Conservation (phyloP, 768 basidiomycete species). For the Pisolithus orientalis region DNA sequence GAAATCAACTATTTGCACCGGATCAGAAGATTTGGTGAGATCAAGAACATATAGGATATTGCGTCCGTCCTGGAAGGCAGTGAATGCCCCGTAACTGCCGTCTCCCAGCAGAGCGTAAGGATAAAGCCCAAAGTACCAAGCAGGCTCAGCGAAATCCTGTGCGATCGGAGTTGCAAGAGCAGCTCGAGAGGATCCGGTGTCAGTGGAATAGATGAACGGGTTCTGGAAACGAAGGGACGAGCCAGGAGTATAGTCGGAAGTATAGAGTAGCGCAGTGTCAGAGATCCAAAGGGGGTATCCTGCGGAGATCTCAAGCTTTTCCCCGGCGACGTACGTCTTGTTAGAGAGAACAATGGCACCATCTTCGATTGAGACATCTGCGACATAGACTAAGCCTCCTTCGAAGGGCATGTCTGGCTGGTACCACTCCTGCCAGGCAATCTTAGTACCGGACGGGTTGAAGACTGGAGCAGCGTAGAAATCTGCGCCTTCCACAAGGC, state of each 20-base stretch:
- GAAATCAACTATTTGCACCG: constrained; percentile 3
- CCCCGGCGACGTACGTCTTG: constrained; percentile 40
- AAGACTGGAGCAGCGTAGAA: constrained; percentile 60
- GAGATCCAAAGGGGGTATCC: constrained; percentile 34
- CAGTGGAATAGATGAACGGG: constrained; percentile 25
- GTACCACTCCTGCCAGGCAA: constrained; percentile 60
- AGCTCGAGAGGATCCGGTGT: constrained; percentile 20
- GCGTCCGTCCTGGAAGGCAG: constrained; percentile 23
- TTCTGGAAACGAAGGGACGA: constrained; percentile 52
- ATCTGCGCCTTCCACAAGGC: constrained; percentile 48
- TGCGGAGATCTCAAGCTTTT: constrained; percentile 29
- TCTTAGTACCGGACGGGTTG: constrained; percentile 45
- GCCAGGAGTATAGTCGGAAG: constrained; percentile 35
- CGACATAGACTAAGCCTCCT: constrained; percentile 46
- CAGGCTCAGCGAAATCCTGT: constrained; percentile 20
- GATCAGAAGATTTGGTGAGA: constrained; percentile 6
- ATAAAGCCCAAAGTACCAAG: constrained; percentile 13
- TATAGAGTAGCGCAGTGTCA: constrained; percentile 50
- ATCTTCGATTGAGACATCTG: constrained; percentile 24
- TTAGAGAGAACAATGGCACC: constrained; percentile 26
- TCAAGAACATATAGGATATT: constrained; percentile 29
- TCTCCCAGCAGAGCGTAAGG: constrained; percentile 19
- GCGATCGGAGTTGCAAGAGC: constrained; percentile 15
- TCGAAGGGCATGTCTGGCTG: constrained; percentile 69
- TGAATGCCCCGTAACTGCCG: constrained; percentile 21